phyloP scores from a whole-genome alignment of 208 protist genomes.

The Leishmania aethiopica region DNA sequence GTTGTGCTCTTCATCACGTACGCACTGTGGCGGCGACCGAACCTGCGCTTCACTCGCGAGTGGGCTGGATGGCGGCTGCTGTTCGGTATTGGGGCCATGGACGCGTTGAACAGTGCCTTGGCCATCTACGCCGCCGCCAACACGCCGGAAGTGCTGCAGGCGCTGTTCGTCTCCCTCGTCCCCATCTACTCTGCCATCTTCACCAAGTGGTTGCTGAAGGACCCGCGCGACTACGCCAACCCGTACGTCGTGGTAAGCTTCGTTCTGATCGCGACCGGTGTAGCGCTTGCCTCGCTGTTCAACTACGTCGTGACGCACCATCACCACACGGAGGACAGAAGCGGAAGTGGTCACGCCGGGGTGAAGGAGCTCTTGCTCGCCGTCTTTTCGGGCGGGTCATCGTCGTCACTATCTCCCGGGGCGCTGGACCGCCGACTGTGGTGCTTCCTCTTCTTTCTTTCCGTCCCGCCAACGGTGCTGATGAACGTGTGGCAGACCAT shows the following conservation, averaged over 20 bases:
- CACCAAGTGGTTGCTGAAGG: conserved; percentile 52
- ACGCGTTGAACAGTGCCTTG: conserved; percentile 54
- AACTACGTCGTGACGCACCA: conserved; percentile 15
- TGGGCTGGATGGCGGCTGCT: conserved; percentile 37
- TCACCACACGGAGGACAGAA: not conserved
- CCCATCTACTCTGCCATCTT: conserved; percentile 57
- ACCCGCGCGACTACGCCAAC: conserved; percentile 50
- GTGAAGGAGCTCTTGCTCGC: not conserved
- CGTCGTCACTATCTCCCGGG: not conserved
- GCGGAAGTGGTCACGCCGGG: not conserved
- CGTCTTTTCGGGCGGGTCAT: conserved; percentile 3
- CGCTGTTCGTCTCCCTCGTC: conserved; percentile 50
- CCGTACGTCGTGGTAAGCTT: conserved; percentile 41
- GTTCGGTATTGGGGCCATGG: conserved; percentile 39
- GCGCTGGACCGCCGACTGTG: conserved; percentile 36
- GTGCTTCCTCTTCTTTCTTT: conserved; percentile 78
- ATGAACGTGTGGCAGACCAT: conserved; percentile 78
- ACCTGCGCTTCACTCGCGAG: conserved; percentile 45
- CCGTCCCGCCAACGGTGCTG: conserved; percentile 62
- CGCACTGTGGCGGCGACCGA: conserved; percentile 46
- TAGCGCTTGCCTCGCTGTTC: conserved; percentile 46
- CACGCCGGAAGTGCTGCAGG: conserved; percentile 69
- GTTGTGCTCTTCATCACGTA: conserved; percentile 54
- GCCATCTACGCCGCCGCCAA: conserved; percentile 64
- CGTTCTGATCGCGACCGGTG: conserved; percentile 40